phyloP scores from a whole-genome alignment of 1,284 basidiomycete genomes.

The Caloboletus inedulis region DNA sequence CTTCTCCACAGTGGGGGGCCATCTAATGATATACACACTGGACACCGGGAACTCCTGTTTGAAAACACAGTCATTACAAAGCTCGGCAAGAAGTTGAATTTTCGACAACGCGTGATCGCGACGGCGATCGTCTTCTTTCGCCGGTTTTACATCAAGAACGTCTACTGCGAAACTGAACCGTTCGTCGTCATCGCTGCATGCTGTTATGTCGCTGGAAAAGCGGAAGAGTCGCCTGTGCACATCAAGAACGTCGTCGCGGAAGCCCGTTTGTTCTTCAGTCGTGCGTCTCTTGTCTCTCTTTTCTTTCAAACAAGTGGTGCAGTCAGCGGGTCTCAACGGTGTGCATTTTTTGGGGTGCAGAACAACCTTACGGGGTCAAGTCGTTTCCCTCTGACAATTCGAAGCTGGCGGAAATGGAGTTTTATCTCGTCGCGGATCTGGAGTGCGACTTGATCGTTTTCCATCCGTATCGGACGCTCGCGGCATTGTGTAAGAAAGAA shows the following conservation, averaged over 20 bases:
- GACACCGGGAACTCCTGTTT: background rate
- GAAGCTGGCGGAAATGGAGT: conserved; percentile 98
- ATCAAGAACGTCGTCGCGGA: conserved; percentile 92
- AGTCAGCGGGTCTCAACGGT: background rate
- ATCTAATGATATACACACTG: background rate
- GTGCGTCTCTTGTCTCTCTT: conserved; percentile 43
- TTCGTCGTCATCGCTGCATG: conserved; percentile 92
- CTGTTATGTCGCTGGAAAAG: conserved; percentile 94
- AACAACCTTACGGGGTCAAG: conserved; percentile 67
- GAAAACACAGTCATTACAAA: conserved; percentile 71
- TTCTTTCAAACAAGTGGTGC: background rate
- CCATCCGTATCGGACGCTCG: conserved; percentile 89
- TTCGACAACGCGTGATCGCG: conserved; percentile 88
- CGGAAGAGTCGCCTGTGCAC: conserved; percentile 93
- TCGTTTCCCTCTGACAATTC: conserved; percentile 81
- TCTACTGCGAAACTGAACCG: conserved; percentile 91
- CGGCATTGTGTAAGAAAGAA: conserved; percentile 68
- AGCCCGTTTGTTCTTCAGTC: conserved; percentile 73
- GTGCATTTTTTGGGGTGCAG: conserved; percentile 27
- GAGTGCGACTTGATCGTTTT: conserved; percentile 94
- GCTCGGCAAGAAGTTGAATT: conserved; percentile 79
- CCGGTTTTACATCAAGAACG: conserved; percentile 92
- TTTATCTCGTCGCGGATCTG: conserved; percentile 94
- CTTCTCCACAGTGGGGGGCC: background rate
- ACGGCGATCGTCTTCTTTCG: conserved; percentile 94